Evolutionary conservation across 768 basidiomycete species (phyloP).

Genomic region (Artomyces pyxidatus): DNA sequence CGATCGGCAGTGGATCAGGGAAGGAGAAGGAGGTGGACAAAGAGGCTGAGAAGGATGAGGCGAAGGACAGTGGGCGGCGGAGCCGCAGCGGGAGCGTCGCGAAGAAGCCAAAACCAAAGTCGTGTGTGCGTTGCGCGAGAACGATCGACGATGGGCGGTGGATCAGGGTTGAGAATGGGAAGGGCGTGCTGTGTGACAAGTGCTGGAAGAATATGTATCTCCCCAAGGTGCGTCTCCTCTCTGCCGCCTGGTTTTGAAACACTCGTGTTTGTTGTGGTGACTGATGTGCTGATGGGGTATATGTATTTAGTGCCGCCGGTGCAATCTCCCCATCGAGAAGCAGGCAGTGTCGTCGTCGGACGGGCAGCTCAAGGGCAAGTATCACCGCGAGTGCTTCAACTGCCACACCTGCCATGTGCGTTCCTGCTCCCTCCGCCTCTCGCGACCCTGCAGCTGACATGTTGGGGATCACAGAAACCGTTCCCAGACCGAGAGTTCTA

Average conservation of each 20-base stretch:
- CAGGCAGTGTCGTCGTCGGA: constrained; percentile 87
- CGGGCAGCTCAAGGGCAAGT: constrained; percentile 93
- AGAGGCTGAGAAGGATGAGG: constrained; percentile 21
- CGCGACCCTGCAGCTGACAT: constrained; percentile 1
- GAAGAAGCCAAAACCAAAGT: constrained; percentile 10
- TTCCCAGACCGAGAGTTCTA: constrained; percentile 93
- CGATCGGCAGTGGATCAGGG: constrained; percentile 18
- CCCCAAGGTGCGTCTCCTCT: constrained; percentile 57
- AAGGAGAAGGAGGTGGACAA: constrained; percentile 18
- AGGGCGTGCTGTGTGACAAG: constrained; percentile 65
- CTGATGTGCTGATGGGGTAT: constrained; percentile 5
- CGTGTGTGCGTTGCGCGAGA: constrained; percentile 62
- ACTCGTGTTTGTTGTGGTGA: no score
- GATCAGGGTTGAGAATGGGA: constrained; percentile 71
- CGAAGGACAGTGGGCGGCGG: constrained; percentile 21
- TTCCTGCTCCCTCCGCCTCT: constrained; percentile 10
- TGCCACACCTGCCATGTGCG: constrained; percentile 75
- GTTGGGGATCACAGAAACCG: constrained; percentile 45
- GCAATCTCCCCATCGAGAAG: constrained; percentile 80
- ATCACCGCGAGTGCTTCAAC: constrained; percentile 87
- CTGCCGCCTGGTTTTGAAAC: constrained; percentile 2
- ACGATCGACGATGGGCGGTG: constrained; percentile 73
- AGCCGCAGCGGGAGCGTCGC: neutral
- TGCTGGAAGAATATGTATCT: constrained; percentile 98
- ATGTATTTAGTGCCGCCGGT: constrained; percentile 68